A percentile compares a stretch with the other conserved stretches of the same genome.
Conservation (phyloP, 805 yeast genomes). For the Lipomyces starkeyi region DNA sequence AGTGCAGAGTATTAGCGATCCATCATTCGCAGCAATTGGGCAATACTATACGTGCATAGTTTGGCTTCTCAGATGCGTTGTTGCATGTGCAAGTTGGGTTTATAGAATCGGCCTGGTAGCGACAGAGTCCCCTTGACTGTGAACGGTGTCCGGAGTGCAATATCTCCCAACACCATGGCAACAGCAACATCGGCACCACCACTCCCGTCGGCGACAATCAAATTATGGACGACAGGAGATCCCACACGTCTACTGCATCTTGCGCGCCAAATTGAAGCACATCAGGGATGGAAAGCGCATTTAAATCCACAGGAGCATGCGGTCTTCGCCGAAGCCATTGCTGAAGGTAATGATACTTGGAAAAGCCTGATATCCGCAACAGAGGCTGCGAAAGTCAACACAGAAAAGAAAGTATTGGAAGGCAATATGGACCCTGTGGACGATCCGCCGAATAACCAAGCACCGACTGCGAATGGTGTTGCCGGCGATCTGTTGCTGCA, state of each 20-base stretch:
- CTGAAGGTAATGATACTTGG: conserved; percentile 46
- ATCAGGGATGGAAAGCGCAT: conserved; percentile 47
- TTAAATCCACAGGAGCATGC: conserved; percentile 49
- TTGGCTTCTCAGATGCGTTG: conserved; percentile 15
- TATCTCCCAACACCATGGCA: conserved; percentile 6
- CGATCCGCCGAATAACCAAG: background rate
- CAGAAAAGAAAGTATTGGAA: background rate
- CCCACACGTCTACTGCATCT: conserved; percentile 33
- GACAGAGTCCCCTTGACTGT: background rate
- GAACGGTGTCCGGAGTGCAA: conserved; percentile 8
- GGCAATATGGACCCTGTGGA: background rate
- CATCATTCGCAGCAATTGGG: conserved; percentile 3
- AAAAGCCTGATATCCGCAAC: conserved; percentile 39
- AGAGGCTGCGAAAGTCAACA: conserved; percentile 9
- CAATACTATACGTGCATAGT: background rate
- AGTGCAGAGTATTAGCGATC: background rate
- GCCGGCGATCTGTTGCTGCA: conserved; percentile 8
- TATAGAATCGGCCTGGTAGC: conserved; percentile 11
- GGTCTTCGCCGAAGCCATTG: conserved; percentile 45
- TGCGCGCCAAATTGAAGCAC: conserved; percentile 37
- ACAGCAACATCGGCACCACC: background rate
- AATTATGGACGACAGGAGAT: conserved; percentile 41
- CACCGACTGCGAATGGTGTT: background rate
- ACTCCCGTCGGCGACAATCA: conserved; percentile 16
- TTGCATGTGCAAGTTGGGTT: conserved; percentile 3